phyloP scores from a whole-genome alignment of 371 early-diverging fungal genomes.

The Circinella minor region DNA sequence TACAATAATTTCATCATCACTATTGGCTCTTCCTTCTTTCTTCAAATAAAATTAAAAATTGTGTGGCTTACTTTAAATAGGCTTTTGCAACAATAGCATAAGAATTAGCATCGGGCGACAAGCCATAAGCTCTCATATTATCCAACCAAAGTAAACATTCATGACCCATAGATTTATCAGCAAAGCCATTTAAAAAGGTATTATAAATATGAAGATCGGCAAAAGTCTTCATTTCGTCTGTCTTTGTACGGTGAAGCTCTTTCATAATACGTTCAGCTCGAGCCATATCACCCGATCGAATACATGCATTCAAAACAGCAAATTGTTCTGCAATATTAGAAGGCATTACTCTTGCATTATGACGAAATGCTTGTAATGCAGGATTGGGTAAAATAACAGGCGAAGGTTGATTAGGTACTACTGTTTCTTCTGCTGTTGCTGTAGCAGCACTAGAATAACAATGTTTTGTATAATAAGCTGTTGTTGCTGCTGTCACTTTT shows the following conservation, averaged over 20 bases:
- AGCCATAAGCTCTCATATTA: conserved; percentile 31
- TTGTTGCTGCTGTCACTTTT: not conserved
- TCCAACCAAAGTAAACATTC: conserved; percentile 83
- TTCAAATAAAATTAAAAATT: not conserved
- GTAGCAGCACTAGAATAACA: conserved; percentile 10
- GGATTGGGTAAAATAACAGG: conserved; percentile 47
- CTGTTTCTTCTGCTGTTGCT: conserved; percentile 12
- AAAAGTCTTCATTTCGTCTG: conserved; percentile 71
- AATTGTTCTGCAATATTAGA: conserved; percentile 50
- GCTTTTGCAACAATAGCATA: conserved; percentile 58
- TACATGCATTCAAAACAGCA: conserved; percentile 73
- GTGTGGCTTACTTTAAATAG: conserved; percentile 65
- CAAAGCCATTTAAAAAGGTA: conserved; percentile 77
- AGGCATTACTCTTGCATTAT: conserved; percentile 39
- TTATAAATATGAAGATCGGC: conserved; percentile 83
- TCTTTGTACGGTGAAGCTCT: conserved; percentile 66
- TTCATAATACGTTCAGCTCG: conserved; percentile 81
- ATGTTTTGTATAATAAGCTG: not conserved
- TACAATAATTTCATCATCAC: too few species aligned
- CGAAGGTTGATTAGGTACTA: not conserved
- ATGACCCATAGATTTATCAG: conserved; percentile 58
- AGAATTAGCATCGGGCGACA: conserved; percentile 31
- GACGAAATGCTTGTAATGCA: conserved; percentile 30
- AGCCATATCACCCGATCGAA: conserved; percentile 73
- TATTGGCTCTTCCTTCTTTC: too few species aligned